A percentile compares a stretch with the other conserved stretches of the same genome.
These are phyloP conservation scores for Misopates orontium DNA, from an alignment of 257 asterid genomes.

Conservation along the genomic window DNA sequence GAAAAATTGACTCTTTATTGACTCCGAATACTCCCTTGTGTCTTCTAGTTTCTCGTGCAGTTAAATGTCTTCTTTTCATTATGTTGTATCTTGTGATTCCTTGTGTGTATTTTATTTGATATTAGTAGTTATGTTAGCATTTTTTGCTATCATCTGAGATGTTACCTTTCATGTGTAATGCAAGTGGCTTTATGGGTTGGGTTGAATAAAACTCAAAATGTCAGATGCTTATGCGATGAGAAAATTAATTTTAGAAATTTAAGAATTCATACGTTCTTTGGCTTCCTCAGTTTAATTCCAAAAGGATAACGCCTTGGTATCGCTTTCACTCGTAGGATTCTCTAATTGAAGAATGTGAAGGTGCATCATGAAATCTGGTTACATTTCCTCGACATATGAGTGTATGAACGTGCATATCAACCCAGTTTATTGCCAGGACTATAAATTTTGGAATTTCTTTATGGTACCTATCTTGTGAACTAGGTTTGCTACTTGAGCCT, in stretches of 20 bases:
- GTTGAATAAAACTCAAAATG: slow-evolving; percentile 2
- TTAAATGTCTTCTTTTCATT: slow-evolving; percentile 3
- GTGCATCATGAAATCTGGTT: not conserved
- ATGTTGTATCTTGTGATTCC: slow-evolving; percentile 8
- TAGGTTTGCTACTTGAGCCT: not conserved
- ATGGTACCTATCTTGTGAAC: not conserved
- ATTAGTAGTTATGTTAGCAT: not conserved
- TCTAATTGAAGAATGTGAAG: slow-evolving; percentile 8
- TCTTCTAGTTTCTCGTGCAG: no score
- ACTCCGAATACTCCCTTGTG: not conserved
- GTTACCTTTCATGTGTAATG: no score
- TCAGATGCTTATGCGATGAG: not conserved
- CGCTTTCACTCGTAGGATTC: no score
- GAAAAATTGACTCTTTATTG: not conserved
- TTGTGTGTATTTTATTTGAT: not conserved
- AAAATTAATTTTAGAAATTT: no score
- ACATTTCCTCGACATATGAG: not conserved
- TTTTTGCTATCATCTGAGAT: not conserved
- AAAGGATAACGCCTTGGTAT: not conserved
- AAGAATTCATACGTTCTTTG: not conserved
- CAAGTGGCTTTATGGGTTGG: no score
- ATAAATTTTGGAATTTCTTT: not conserved
- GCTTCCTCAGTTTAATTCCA: not conserved
- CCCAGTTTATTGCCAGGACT: not conserved
- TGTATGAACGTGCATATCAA: not conserved